Evolutionary conservation across 2,329 filamentous ascomycete species (phyloP), one percentile per base, ranked within the genome.

Genomic region (Ascochyta koolunga): DNA sequence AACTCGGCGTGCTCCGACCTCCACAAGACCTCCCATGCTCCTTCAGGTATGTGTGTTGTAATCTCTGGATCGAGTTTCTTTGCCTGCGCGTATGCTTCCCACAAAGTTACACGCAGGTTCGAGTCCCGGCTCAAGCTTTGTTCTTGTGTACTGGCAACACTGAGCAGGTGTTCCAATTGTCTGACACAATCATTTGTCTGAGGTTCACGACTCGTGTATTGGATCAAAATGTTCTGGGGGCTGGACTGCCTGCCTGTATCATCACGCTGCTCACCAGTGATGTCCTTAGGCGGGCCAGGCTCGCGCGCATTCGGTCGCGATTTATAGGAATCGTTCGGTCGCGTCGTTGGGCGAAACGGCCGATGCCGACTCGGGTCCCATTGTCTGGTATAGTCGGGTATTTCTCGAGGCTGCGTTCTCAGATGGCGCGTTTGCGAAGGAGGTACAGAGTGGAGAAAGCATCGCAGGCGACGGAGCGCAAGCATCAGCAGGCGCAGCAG

Each of bases 11-110:
- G 64, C 40, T 72, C 69, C 2, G 58, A 57, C 15, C 25, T 54
- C 73, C 73, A 76, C 8, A 77, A 48, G 5, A 72, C 38, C 24
- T 72, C 60, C 74, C 75, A 77, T 5, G 66, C 70, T 44, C 54
- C 48, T 25, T 62, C 46, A 2, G 71, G 58, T 4, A 76, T 50
- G 25, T 44, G 48, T 5, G 13, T 36, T 13, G 62, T 42, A 5
- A 73, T 38, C 6, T 51, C 50, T 6, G 62, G 56, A 25, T 63
- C 54, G 4, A 21, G 54, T 6, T 51, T 29, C 33, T 66, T 72
- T 3, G 65, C 64, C 11, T 57, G 45, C 18, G 22, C 49, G 48
- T 76, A 76, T 16, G 65, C 66, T 44, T 58, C 61, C 73, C 74
- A 76, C 18, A 76, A 29, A 7, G 45, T 48, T 10, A 48, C 50